Percentiles rank a stretch among this genome's conserved stretches.
Evolutionary conservation across 129 eudicot species (phyloP).

Genomic region (Erigeron canadensis): DNA sequence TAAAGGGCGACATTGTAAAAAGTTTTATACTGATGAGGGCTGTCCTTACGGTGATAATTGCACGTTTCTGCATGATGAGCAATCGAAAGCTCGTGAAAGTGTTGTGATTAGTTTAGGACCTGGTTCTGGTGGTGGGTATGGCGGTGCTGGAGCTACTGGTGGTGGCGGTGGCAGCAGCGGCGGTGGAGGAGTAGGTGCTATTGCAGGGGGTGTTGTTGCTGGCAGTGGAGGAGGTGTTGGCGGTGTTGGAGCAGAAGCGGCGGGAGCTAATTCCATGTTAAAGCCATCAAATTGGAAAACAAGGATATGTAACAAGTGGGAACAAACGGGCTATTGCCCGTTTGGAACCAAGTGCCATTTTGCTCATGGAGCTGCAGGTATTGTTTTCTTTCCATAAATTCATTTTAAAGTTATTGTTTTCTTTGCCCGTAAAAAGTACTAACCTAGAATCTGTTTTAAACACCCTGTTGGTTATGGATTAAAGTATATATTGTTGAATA

Average conservation of each 20-base stretch:
- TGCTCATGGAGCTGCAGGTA: slow-evolving; percentile 98
- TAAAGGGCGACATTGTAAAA: slow-evolving; percentile 93
- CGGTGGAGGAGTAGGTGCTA: not conserved
- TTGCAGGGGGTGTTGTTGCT: not conserved
- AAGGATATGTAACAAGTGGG: slow-evolving; percentile 98
- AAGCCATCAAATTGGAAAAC: slow-evolving; percentile 99
- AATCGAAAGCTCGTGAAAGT: slow-evolving; percentile 86
- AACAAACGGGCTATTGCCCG: slow-evolving; percentile 92
- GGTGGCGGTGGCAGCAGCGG: slow-evolving; percentile 1
- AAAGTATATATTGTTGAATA: too few relatives aligned
- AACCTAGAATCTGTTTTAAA: too few relatives aligned
- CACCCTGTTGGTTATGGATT: too few relatives aligned
- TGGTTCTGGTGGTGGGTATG: slow-evolving; percentile 64
- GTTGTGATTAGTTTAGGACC: slow-evolving; percentile 94
- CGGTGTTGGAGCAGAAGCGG: slow-evolving; percentile 33
- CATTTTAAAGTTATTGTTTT: not conserved
- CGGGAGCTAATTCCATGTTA: slow-evolving; percentile 39
- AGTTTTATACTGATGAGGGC: slow-evolving; percentile 95
- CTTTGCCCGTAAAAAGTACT: not conserved
- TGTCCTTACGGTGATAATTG: slow-evolving; percentile 97
- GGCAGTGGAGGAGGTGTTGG: slow-evolving; percentile 26
- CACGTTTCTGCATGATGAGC: slow-evolving; percentile 96
- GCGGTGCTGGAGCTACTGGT: slow-evolving; percentile 6
- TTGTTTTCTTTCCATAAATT: slow-evolving; percentile 23
- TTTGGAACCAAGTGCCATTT: slow-evolving; percentile 96